Base-by-base conservation (phyloP, 805 yeast species). In the Candida silvicultrix region DNA sequence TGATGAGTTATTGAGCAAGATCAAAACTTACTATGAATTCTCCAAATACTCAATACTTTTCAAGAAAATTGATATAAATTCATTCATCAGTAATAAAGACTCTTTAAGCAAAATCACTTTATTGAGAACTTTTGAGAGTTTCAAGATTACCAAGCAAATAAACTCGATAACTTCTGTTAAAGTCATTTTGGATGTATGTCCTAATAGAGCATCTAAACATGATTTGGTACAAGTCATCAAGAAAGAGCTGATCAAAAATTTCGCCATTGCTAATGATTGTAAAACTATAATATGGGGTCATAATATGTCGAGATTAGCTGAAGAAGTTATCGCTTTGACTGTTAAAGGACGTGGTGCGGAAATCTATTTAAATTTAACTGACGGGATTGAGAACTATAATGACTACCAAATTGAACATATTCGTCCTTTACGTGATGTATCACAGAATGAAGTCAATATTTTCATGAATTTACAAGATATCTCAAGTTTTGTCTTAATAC, bases 331-430 rank as follows among this genome's bases (percentile, higher is more conserved):
- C 31, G 73, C 95, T 0, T 64, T 86, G 45, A 83, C 95, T 0
- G 89, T 89, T 5, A 86, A 83, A 56, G 98, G 98, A 12, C 74
- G 96, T 50, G 98, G 97, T 0, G 71, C 84, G 2, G 73, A 73
- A 31, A 74, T 90, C 7, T 75, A 86, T 22, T 59, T 66, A 5
- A 62, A 70, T 11, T 59, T 84, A 21, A 67, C 81, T 8, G 80
- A 78, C 51, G 74, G 67, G 4, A 64, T 44, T 34, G 52, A 59
- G 0, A 62, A 59, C 1, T 55, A 58, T 44, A 56, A 59, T 20
- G 70, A 54, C 3, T 45, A 50, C 1, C 59, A 58, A 5, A 55
- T 81, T 18, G 72, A 74, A 34, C 68, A 80, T 10, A 55, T 85
- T 4, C 85, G 76, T 57, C 97, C 97, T 1, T 64, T 89, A 44